Evolutionary conservation across 139 green algal genomes (phyloP), one percentile per base, ranked within the genome.

Genomic region (Chlorella ohadii): DNA sequence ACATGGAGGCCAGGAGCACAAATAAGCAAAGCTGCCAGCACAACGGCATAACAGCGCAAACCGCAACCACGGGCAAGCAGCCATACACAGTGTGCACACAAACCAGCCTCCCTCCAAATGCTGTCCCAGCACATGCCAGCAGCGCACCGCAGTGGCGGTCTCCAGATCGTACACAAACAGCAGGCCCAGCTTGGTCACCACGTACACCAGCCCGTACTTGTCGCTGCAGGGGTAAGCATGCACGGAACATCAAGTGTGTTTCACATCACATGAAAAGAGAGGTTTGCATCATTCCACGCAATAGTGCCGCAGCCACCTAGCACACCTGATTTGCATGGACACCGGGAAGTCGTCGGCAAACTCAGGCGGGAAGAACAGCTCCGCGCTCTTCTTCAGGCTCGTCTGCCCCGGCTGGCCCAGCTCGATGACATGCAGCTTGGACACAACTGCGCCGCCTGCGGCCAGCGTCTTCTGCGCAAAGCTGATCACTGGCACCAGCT

Each of bases 331-430:
- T 87, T 99, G 96, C 92, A 99, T 97, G 28, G 95, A 96, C 41
- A 99, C 97, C 6, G 97, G 97, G 82, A 99, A 99, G 88, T 99
- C 97, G 77, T 99, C 97, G n/a, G 93, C 93, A 91, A 99, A 99
- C 83, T 99, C 96, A 11, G 94, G 93, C 6, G 97, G 97, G 89
- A 99, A 99, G 87, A 99, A 99, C 19, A 99, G 94, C 90, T 99
- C 97, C 25, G 95, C 95, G 75, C 97, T 92, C 87, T 95, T 94
- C 91, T 98, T 98, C 84, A 97, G 93, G 44, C 86, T 85, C 4
- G 88, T 81, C 55, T 86, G 72, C 71, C 88, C 91, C 84, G 75
- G 76, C 76, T 67, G 44, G 47, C 96, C 97, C 67, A 99, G 94
- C 93, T 99, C 97, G 78, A 99, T 99, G 59, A 99, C 92, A 76